Conservation (phyloP, 495 filamentous ascomycete genomes). For the Penicillium verhagenii region DNA sequence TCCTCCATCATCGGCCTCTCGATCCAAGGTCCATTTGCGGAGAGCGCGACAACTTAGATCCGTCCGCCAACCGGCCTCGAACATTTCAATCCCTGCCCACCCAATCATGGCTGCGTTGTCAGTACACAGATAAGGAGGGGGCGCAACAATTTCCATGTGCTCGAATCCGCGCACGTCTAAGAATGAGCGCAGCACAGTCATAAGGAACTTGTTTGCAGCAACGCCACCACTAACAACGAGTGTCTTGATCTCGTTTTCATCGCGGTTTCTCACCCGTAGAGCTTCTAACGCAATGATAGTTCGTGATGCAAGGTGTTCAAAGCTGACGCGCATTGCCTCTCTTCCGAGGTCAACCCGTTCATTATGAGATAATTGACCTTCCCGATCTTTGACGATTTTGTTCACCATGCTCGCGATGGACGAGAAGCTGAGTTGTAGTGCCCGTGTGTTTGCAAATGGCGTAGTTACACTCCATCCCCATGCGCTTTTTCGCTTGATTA, state of each 20-base stretch:
- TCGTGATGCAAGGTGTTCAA: constrained; percentile 80
- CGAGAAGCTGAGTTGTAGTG: constrained; percentile 63
- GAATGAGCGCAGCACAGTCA: constrained; percentile 60
- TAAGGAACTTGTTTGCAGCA: constrained; percentile 76
- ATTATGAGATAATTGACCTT: constrained; percentile 18
- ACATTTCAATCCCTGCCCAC: constrained; percentile 95
- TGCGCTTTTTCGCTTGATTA: constrained; percentile 34
- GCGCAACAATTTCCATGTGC: constrained; percentile 64
- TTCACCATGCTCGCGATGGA: constrained; percentile 57
- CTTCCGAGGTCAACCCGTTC: constrained; percentile 66
- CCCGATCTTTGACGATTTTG: constrained; percentile 37
- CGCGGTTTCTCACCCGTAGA: constrained; percentile 24
- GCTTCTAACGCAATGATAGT: constrained; percentile 63
- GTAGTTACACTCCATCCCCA: constrained; percentile 60
- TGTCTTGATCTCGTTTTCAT: constrained; percentile 45
- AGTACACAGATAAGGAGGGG: constrained; percentile 75
- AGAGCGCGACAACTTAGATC: constrained; percentile 57
- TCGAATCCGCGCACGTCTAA: constrained; percentile 63
- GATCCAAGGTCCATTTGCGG: constrained; percentile 78
- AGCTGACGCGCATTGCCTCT: constrained; percentile 72
- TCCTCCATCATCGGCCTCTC: constrained; percentile 51
- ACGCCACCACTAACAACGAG: constrained; percentile 89
- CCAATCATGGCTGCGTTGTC: constrained; percentile 99
- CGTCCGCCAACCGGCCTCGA: constrained; percentile 68
- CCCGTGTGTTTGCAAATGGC: constrained; percentile 51